phyloP scores from a whole-genome alignment of 805 yeast genomes.

The Sungouiozyma intestinalis region DNA sequence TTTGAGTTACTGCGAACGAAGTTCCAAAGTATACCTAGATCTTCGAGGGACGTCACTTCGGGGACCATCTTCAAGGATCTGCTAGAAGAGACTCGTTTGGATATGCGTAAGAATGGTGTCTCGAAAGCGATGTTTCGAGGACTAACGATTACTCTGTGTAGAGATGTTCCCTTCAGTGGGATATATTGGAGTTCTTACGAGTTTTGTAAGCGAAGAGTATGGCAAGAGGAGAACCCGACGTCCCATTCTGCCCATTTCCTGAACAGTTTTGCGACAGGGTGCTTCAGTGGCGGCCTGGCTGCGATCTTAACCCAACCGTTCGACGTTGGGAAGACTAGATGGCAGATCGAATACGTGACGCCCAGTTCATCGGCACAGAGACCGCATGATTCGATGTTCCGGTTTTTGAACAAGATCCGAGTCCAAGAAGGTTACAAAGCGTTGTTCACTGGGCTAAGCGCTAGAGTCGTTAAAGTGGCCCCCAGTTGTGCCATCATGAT shows the following conservation, averaged over 20 bases:
- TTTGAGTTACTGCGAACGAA: conserved; percentile 80
- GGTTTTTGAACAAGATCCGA: conserved; percentile 51
- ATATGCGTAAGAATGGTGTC: conserved; percentile 45
- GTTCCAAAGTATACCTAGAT: conserved; percentile 73
- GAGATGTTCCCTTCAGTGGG: conserved; percentile 96
- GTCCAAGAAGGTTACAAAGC: conserved; percentile 71
- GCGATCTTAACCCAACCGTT: conserved; percentile 88
- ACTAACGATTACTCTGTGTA: conserved; percentile 77
- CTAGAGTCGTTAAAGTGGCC: conserved; percentile 83
- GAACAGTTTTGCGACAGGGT: conserved; percentile 70
- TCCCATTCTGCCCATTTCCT: conserved; percentile 29
- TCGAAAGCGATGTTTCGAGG: conserved; percentile 67
- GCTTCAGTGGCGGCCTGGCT: conserved; percentile 73
- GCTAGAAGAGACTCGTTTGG: conserved; percentile 41
- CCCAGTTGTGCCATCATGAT: conserved; percentile 99
- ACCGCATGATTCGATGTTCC: conserved; percentile 48
- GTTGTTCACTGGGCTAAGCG: conserved; percentile 76
- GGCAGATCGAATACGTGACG: conserved; percentile 41
- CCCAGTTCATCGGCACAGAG: conserved; percentile 7
- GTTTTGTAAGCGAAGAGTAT: conserved; percentile 27
- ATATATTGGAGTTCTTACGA: conserved; percentile 91
- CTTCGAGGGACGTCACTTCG: conserved; percentile 18
- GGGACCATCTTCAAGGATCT: conserved; percentile 34
- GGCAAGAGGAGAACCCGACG: conserved; percentile 2
- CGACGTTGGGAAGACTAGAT: conserved; percentile 92